Evolutionary conservation across 768 basidiomycete genomes (phyloP).

Genomic region (Suillus decipiens): DNA sequence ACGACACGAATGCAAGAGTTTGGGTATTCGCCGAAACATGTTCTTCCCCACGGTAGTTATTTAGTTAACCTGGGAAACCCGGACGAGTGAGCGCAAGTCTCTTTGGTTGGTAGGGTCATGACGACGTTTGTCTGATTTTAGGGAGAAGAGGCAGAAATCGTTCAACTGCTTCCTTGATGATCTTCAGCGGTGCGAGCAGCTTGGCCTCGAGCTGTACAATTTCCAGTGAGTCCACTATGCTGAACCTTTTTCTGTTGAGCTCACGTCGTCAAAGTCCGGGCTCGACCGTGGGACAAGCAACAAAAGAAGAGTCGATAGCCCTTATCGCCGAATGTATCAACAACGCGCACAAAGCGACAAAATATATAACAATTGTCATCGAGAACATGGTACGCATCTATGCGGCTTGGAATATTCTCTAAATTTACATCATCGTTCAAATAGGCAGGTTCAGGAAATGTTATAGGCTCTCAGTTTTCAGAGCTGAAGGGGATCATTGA

Average conservation of each 20-base stretch:
- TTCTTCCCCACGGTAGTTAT: slow-evolving; percentile 86
- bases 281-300: slow-evolving; percentile 73
- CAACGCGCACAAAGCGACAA: slow-evolving; percentile 64
- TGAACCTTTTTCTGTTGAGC: neutral
- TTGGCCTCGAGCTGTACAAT: slow-evolving; percentile 77
- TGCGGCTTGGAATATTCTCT: neutral
- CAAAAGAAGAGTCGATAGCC: slow-evolving; percentile 58
- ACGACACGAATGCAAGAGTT: slow-evolving; percentile 59
- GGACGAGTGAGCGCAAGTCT: slow-evolving; percentile 51
- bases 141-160: slow-evolving; percentile 67
- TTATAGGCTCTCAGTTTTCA: slow-evolving; percentile 70
- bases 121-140: slow-evolving; percentile 23
- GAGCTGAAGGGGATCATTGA: slow-evolving; percentile 71
- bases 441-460: slow-evolving; percentile 79
- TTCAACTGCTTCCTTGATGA: slow-evolving; percentile 86
- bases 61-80: slow-evolving; percentile 85
- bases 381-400: slow-evolving; percentile 75
- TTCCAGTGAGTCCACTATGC: slow-evolving; percentile 67
- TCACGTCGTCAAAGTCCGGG: slow-evolving; percentile 58
- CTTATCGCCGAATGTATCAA: slow-evolving; percentile 76
- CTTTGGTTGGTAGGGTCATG: neutral
- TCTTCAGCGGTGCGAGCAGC: slow-evolving; percentile 70
- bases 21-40: slow-evolving; percentile 59
- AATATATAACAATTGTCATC: slow-evolving; percentile 60
- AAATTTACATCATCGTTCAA: neutral